Conservation (phyloP, 768 basidiomycete genomes). For the Pulveroboletus ravenelii region DNA sequence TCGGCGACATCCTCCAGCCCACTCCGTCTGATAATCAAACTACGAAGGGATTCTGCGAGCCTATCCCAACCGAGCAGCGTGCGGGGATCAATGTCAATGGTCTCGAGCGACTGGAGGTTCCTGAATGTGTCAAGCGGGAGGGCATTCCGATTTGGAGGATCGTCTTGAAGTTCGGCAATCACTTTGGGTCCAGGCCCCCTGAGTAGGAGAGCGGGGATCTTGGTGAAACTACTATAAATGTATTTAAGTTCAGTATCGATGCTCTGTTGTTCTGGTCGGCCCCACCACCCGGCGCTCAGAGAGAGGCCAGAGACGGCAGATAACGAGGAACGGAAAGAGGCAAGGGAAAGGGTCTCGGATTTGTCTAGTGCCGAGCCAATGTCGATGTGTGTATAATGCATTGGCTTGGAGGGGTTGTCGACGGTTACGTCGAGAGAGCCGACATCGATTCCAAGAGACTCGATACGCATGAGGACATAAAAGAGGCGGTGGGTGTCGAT, state of each 20-base stretch:
- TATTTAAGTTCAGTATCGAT: constrained; percentile 77
- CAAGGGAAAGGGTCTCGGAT: constrained; percentile 69
- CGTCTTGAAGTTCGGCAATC: constrained; percentile 64
- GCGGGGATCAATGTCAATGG: constrained; percentile 78
- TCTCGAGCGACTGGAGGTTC: constrained; percentile 72
- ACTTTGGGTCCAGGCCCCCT: constrained; percentile 58
- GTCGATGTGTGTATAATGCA: constrained; percentile 61
- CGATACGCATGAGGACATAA: constrained; percentile 83
- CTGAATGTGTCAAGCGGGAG: constrained; percentile 83
- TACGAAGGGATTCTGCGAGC: constrained; percentile 62
- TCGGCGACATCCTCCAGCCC: constrained; percentile 79
- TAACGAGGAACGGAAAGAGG: constrained; percentile 71
- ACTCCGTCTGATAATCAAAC: constrained; percentile 72
- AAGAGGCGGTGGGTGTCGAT: constrained; percentile 82
- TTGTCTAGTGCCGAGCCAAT: constrained; percentile 48
- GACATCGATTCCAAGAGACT: constrained; percentile 70
- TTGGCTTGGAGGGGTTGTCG: constrained; percentile 68
- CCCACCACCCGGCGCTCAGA: constrained; percentile 72
- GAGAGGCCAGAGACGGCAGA: constrained; percentile 75
- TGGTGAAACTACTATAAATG: constrained; percentile 87
- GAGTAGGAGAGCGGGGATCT: constrained; percentile 73
- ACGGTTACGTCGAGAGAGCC: constrained; percentile 78
- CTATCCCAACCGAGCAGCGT: constrained; percentile 80
- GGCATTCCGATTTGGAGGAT: constrained; percentile 68
- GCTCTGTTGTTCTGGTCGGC: constrained; percentile 48